Percentiles rank a stretch among this genome's conserved stretches.
Conservation (phyloP, 2,329 filamentous ascomycete species). For the Neopestalotiopsis sp. region DNA sequence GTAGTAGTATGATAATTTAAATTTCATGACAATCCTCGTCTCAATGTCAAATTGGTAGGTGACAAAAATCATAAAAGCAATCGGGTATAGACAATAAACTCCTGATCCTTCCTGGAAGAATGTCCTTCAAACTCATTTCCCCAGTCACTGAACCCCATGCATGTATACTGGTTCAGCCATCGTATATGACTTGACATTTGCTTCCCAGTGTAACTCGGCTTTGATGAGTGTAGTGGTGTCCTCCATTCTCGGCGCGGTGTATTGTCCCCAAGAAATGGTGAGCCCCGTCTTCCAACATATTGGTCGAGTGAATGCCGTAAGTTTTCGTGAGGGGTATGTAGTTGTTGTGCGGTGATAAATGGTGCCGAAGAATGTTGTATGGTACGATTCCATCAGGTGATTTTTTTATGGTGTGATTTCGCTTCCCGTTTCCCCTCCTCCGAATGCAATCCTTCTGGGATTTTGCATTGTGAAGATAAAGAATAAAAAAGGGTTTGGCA, state of each 20-base stretch:
- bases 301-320: too few relatives aligned
- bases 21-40: not conserved
- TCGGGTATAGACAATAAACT: constrained; percentile 13
- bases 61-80: constrained; percentile 5
- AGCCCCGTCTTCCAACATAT: too few relatives aligned
- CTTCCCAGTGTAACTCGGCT: too few relatives aligned
- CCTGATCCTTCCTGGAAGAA: constrained; percentile 2
- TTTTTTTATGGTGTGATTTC: not conserved
- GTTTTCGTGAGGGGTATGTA: too few relatives aligned
- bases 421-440: not conserved
- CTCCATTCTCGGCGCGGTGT: too few relatives aligned
- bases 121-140: not conserved
- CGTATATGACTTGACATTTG: too few relatives aligned
- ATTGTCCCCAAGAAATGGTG: too few relatives aligned
- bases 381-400: not conserved
- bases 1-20: not conserved
- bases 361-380: not conserved
- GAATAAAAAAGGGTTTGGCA: too few relatives aligned
- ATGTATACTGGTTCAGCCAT: too few relatives aligned
- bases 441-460: not conserved
- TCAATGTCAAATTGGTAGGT: not conserved
- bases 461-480: not conserved
- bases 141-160: not conserved
- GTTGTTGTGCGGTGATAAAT: too few relatives aligned
- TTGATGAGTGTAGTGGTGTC: too few relatives aligned